Evolutionary conservation across 345 rosid genomes (phyloP).

Genomic region (Eucalyptus microcorys): DNA sequence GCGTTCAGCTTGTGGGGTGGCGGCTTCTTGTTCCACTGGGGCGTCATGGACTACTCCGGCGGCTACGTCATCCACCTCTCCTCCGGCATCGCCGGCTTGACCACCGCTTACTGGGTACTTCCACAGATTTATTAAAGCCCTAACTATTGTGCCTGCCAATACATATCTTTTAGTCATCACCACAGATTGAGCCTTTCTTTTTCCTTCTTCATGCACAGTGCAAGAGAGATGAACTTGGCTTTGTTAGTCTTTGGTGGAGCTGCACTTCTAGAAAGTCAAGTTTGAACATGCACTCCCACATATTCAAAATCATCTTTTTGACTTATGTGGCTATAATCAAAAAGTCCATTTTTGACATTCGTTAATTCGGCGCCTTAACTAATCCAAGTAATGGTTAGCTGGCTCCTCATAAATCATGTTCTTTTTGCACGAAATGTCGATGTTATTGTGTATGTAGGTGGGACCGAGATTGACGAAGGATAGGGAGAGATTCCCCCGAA

Average conservation of each 20-base stretch:
- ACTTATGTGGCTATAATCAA: background rate
- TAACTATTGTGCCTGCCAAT: background rate
- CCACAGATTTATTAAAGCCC: background rate
- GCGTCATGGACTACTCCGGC: constrained; percentile 24
- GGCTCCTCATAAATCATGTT: background rate
- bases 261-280: background rate
- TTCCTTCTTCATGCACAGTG: background rate
- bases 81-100: constrained; percentile 27
- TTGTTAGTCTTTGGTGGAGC: background rate
- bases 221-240: background rate
- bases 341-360: background rate
- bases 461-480: constrained; percentile 18
- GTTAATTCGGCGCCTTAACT: background rate
- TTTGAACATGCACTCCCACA: background rate
- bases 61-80: constrained; percentile 29
- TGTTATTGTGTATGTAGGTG: background rate
- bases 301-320: background rate
- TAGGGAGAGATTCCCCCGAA: constrained; percentile 18
- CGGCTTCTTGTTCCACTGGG: constrained; percentile 13
- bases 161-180: background rate
- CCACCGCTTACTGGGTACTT: constrained; percentile 23
- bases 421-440: accelerated
- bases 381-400: background rate
- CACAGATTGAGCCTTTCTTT: background rate
- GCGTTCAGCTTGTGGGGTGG: constrained; percentile 23